Base-by-base conservation (phyloP, 2,329 filamentous ascomycete species). In the Cercospora sp. region DNA sequence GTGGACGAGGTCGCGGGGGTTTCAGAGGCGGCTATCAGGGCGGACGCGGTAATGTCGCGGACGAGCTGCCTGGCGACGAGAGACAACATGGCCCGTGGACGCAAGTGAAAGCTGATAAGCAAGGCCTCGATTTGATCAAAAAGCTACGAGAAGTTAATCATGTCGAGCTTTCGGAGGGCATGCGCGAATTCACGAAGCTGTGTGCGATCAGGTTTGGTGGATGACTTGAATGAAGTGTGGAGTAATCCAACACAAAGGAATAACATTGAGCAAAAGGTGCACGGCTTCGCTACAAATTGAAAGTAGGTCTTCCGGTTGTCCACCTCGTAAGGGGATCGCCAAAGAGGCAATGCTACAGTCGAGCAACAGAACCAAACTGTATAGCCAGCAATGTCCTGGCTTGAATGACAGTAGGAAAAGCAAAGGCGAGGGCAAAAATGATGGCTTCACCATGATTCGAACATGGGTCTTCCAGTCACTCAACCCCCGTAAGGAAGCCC, bases 161-260 rank as follows among this genome's bases (percentile, higher is more conserved):
- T 1, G 74, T 75, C 16, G 74, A 76, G 55, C 75, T 77, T 64
- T 75, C 78, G 30, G 79, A 81, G 36, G 81, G 77, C 1, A 76
- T 84, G 73, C 72, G 70, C 5, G 80, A 82, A 58, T 83, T 83
- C 71, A 77, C 79, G 18, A 78, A 81, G 65, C 66, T 84, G 64
- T 78, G 84, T 64, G 79, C 76, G 57, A 73, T 84, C 69, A 80
- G 79, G 36, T 77, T 83, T 67, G 76, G 73, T 1, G 59, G 70
- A 23, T 67, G 33, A 64, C 26, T 33, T 12, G 28, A 18, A 6
- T 10, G 6, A 20, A 26, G 12, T 18, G 20, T 28, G 5, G n/a
- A 13, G 13, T 39, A 12, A 16, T 31, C 23, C 48, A 20, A 53
- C 2, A 16, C 23, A 5, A 10, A 13, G 9, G 3, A 23, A 4